These are phyloP conservation scores for Zygosaccharomyces lentus DNA, from an alignment of 805 yeast species.

Conservation along the genomic window DNA sequence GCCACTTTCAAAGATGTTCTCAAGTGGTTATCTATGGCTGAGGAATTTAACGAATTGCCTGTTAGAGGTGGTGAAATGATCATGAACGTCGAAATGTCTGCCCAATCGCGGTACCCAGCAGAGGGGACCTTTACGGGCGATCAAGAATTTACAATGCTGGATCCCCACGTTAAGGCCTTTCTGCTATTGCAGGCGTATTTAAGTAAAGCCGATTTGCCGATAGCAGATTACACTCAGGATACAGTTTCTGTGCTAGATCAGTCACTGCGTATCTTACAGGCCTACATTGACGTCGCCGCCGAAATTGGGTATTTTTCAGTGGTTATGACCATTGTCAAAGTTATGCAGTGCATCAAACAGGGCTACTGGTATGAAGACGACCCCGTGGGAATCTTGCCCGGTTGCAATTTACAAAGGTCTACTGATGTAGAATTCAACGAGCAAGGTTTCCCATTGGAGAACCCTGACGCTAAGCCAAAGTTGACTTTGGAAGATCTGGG, in stretches of 20 bases:
- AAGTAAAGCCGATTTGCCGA: slow-evolving; percentile 76
- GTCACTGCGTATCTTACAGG: slow-evolving; percentile 88
- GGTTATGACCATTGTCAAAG: slow-evolving; percentile 54
- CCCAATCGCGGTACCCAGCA: slow-evolving; percentile 58
- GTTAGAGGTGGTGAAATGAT: slow-evolving; percentile 90
- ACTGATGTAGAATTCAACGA: slow-evolving; percentile 20
- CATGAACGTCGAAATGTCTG: slow-evolving; percentile 78
- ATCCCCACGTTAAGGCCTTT: slow-evolving; percentile 77
- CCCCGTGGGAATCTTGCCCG: slow-evolving; percentile 46
- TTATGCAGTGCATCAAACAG: slow-evolving; percentile 87
- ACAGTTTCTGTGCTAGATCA: slow-evolving; percentile 92
- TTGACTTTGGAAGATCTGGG: slow-evolving; percentile 43
- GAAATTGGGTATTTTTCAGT: slow-evolving; percentile 71
- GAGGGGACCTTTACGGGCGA: slow-evolving; percentile 56
- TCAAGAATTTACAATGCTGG: slow-evolving; percentile 69
- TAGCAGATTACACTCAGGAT: slow-evolving; percentile 93
- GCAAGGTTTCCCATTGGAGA: slow-evolving; percentile 18
- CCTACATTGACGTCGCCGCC: slow-evolving; percentile 83
- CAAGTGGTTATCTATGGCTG: slow-evolving; percentile 47
- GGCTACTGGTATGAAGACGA: slow-evolving; percentile 82
- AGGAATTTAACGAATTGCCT: slow-evolving; percentile 83
- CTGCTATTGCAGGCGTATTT: slow-evolving; percentile 80
- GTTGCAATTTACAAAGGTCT: slow-evolving; percentile 36
- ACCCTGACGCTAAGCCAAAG: slow-evolving; percentile 1
- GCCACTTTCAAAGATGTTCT: slow-evolving; percentile 44